A percentile compares a stretch with the other conserved stretches of the same genome.
Evolutionary conservation across 352 stramenopile genomes (phyloP).

Genomic region (Pythium oligandrum): DNA sequence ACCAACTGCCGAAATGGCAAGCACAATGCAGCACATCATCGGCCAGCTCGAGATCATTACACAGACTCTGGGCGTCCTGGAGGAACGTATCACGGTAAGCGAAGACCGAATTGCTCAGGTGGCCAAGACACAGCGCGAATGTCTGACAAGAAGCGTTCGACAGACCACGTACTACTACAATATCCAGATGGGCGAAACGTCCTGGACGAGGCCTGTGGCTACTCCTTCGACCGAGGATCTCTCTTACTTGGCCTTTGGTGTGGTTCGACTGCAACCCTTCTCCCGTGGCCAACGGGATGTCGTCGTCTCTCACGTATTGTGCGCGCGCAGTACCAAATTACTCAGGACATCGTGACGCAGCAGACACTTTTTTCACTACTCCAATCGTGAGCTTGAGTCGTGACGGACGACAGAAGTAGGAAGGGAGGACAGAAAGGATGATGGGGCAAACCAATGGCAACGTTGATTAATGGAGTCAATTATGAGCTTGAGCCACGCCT

Average conservation of each 20-base stretch:
- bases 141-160: conserved; percentile 64
- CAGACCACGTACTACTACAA: conserved; percentile 73
- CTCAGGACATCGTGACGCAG: conserved; percentile 24
- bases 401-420: too few species aligned
- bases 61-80: conserved; percentile 71
- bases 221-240: conserved; percentile 21
- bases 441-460: too few species aligned
- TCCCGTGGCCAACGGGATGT: conserved; percentile 34
- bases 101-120: conserved; percentile 76
- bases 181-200: conserved; percentile 52
- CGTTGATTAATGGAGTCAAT: too few species aligned
- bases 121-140: conserved; percentile 52
- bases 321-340: conserved; percentile 30
- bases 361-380: conserved; percentile 44
- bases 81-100: conserved; percentile 80
- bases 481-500: too few species aligned
- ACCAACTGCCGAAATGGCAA: conserved; percentile 27
- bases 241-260: conserved; percentile 39
- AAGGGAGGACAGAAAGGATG: too few species aligned
- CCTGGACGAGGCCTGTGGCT: conserved; percentile 49
- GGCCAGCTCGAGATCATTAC: conserved; percentile 89
- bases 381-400: too few species aligned
- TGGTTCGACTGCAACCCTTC: conserved; percentile 40
- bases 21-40: conserved; percentile 86
- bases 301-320: conserved; percentile 25